Percentiles rank a stretch among this genome's conserved stretches.
Conservation (phyloP, 345 rosid genomes). For the Abelmoschus esculentus region DNA sequence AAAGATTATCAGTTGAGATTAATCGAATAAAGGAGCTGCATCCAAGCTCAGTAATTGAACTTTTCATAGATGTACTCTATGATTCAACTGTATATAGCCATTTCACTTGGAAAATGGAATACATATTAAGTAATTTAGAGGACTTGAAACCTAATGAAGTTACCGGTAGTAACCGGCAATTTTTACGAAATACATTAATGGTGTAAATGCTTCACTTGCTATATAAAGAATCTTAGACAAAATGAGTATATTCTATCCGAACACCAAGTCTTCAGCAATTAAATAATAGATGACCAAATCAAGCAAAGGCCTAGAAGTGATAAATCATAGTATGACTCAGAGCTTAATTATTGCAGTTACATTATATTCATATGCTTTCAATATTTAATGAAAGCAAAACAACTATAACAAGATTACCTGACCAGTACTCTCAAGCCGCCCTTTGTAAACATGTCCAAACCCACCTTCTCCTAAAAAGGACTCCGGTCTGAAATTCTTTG, state of each 20-base stretch:
- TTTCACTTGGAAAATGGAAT: not conserved
- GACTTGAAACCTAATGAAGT: not conserved
- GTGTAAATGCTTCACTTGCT: not conserved
- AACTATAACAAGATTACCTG: conserved; percentile 46
- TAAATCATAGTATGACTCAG: not conserved
- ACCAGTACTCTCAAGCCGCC: conserved; percentile 78
- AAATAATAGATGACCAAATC: conserved; percentile 6
- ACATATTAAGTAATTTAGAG: not conserved
- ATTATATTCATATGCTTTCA: not conserved
- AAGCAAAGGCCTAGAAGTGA: not conserved
- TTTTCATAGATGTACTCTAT: not conserved
- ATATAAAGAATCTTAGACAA: not conserved
- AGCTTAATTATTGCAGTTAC: not conserved
- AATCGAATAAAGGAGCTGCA: not conserved
- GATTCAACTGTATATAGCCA: not conserved
- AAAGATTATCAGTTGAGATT: not conserved
- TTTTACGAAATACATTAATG: not conserved
- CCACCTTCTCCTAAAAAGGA: conserved; percentile 97
- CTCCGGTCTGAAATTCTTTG: conserved; percentile 84
- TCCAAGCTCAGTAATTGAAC: not conserved
- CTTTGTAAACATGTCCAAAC: conserved; percentile 91
- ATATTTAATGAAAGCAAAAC: not conserved
- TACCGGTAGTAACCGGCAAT: not conserved
- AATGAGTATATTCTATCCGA: not conserved
- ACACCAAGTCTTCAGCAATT: not conserved